Evolutionary conservation across 2,329 filamentous ascomycete species (phyloP).

Genomic region (Aspergillus unguis): DNA sequence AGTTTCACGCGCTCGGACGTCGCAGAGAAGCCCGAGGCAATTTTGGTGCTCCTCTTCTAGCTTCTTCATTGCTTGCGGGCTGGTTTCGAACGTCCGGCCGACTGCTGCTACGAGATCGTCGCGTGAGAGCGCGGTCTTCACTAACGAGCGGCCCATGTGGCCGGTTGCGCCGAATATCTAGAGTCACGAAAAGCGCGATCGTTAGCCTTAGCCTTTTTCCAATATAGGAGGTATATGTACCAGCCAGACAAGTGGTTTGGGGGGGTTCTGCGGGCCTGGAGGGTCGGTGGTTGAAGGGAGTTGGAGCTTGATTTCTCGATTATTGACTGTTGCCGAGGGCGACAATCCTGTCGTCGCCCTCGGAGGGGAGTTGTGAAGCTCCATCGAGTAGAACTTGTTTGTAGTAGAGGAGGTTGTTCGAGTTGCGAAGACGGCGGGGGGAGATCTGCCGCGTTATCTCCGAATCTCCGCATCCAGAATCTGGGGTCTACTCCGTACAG

Average conservation of each 20-base stretch:
- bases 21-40: conserved; percentile 79
- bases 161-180: conserved; percentile 95
- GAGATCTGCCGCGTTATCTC: neutral
- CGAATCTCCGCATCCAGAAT: conserved; percentile 26
- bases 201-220: neutral
- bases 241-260: conserved; percentile 81
- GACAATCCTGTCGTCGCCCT: conserved; percentile 16
- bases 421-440: neutral
- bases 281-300: conserved; percentile 86
- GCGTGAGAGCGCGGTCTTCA: conserved; percentile 74
- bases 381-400: conserved; percentile 18
- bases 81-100: conserved; percentile 76
- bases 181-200: neutral
- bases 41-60: conserved; percentile 59
- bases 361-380: conserved; percentile 26
- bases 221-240: conserved; percentile 49
- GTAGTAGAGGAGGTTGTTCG: neutral
- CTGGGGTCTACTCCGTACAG: conserved; percentile 8
- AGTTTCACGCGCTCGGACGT: conserved; percentile 78
- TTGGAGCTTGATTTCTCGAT: conserved; percentile 48
- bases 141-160: conserved; percentile 88
- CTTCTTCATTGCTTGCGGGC: conserved; percentile 65
- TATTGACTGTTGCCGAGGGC: conserved; percentile 16
- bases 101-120: conserved; percentile 84
- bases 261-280: conserved; percentile 65